phyloP scores from a whole-genome alignment of 2,329 filamentous ascomycete genomes.

The Nemania sp. region DNA sequence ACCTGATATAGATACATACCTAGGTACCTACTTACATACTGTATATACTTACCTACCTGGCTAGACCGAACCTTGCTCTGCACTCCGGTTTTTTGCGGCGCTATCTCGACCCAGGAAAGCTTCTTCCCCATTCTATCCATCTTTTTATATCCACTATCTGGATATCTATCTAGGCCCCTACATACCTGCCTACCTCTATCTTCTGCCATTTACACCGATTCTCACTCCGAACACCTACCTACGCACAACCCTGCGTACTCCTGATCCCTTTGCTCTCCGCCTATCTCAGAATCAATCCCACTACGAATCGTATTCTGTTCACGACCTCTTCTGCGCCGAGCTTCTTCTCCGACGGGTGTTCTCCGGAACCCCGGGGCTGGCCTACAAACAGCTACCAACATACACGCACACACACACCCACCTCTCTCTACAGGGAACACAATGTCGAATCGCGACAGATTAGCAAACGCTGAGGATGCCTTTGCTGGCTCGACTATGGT shows the following conservation, averaged over 20 bases:
- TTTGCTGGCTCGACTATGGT: constrained; percentile 51
- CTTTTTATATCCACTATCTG: neutral
- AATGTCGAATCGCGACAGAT: constrained; percentile 54
- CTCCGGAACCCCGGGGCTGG: constrained; percentile 47
- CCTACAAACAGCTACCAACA: constrained; percentile 29
- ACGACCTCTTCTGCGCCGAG: constrained; percentile 15
- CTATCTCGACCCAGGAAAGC: constrained; percentile 11
- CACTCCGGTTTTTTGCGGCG: neutral
- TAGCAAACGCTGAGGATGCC: constrained; percentile 52
- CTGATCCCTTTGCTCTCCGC: too few species aligned
- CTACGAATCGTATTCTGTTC: neutral
- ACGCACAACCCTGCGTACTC: constrained; percentile 1
- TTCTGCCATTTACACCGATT: too few species aligned
- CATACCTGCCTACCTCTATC: neutral
- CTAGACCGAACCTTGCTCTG: too few species aligned
- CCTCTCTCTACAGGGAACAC: constrained; percentile 1
- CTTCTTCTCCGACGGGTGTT: constrained; percentile 39
- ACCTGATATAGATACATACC: too few species aligned
- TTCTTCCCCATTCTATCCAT: constrained; percentile 11
- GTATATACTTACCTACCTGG: neutral
- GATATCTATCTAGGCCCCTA: neutral
- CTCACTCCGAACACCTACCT: neutral
- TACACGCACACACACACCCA: neutral
- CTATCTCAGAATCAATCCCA: too few species aligned
- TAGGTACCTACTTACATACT: too few species aligned